Evolutionary conservation across 768 basidiomycete species (phyloP).

Genomic region (Tremella yokohamensis): DNA sequence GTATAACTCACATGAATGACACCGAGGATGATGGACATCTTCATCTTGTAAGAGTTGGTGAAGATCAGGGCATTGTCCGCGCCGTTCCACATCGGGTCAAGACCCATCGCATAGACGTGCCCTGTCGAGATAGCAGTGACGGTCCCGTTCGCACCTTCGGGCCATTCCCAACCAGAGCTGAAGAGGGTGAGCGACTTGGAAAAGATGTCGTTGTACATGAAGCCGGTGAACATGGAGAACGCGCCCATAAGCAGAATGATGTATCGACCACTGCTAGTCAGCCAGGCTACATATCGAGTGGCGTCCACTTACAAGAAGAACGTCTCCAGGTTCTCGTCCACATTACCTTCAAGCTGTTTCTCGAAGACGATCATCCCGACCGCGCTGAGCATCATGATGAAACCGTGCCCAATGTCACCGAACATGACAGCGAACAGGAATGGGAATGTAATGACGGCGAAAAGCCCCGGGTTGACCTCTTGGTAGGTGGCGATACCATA

Average conservation of each 20-base stretch:
- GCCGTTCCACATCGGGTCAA: constrained; percentile 94
- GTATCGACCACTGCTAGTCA: constrained; percentile 75
- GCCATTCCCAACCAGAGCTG: constrained; percentile 84
- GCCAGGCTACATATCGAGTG: constrained; percentile 4
- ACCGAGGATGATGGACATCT: constrained; percentile 94
- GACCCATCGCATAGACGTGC: constrained; percentile 80
- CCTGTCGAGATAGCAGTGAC: constrained; percentile 61
- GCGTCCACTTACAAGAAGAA: constrained; percentile 79
- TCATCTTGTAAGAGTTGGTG: constrained; percentile 99
- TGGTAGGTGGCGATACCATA: constrained; percentile 94
- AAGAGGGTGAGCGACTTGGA: constrained; percentile 85
- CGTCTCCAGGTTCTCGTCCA: constrained; percentile 79
- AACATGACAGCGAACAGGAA: constrained; percentile 99
- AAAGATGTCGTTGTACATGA: constrained; percentile 99
- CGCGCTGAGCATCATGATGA: constrained; percentile 72
- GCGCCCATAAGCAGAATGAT: constrained; percentile 98
- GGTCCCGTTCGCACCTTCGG: constrained; percentile 56
- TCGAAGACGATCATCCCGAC: constrained; percentile 83
- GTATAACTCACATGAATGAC: constrained; percentile 76
- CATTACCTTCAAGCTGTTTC: constrained; percentile 65
- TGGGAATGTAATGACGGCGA: constrained; percentile 79
- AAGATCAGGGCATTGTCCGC: constrained; percentile 88
- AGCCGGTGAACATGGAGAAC: constrained; percentile 92
- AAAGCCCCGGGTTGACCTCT: constrained; percentile 93
- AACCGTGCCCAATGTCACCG: constrained; percentile 95